A percentile compares a stretch with the other conserved stretches of the same genome.
Evolutionary conservation across 2,329 filamentous ascomycete species (phyloP).

Genomic region (Cladophialophora psammophila): DNA sequence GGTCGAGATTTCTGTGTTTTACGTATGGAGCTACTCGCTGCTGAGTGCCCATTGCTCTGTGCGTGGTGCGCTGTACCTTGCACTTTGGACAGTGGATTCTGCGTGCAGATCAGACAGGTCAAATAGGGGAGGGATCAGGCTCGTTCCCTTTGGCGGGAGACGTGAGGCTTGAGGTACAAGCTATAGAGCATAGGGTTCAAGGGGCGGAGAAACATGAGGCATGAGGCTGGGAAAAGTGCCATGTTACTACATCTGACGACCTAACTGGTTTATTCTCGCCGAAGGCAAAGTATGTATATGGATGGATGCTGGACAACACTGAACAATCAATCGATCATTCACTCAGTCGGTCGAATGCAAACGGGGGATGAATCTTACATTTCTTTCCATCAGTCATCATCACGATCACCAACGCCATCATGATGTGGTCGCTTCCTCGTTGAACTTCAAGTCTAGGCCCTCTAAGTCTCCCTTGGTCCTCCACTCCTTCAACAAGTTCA

Average conservation of each 20-base stretch:
- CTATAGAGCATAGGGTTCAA: neutral
- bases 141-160: no score
- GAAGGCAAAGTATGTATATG: neutral
- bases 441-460: slow-evolving; percentile 25
- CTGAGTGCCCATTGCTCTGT: no score
- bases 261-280: neutral
- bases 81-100: no score
- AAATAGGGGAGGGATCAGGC: no score
- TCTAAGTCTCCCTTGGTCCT: slow-evolving; percentile 30
- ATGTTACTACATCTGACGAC: neutral
- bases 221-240: neutral
- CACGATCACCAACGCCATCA: neutral
- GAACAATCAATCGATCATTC: neutral
- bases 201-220: neutral
- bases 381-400: neutral
- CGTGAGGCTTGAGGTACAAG: no score
- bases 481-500: slow-evolving; percentile 33
- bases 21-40: no score
- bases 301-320: neutral
- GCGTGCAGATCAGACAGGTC: no score
- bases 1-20: no score
- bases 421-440: neutral
- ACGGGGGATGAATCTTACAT: neutral
- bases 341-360: neutral
- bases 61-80: no score